Conservation (phyloP, 352 stramenopile genomes). For the Phytophthora cryptogea region DNA sequence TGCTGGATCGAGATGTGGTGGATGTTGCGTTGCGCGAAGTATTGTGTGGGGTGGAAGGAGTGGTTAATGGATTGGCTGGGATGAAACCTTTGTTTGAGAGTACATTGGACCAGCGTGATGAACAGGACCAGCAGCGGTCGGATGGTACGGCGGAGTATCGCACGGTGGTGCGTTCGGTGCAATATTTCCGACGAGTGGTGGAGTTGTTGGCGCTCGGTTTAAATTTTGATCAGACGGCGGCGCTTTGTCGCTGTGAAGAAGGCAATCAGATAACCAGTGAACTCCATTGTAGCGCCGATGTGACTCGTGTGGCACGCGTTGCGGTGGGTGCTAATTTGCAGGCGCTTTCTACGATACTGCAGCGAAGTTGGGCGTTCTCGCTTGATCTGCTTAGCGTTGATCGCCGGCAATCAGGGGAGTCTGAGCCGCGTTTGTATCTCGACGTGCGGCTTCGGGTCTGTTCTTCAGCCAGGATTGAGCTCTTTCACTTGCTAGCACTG, state of each 20-base stretch:
- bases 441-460: constrained; percentile 19
- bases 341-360: constrained; percentile 13
- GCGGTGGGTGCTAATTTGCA: constrained; percentile 27
- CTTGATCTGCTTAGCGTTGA: constrained; percentile 19
- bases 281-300: background rate
- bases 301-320: constrained; percentile 10
- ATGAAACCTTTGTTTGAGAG: constrained; percentile 17
- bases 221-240: constrained; percentile 26
- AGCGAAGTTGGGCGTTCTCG: constrained; percentile 26
- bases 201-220: constrained; percentile 20
- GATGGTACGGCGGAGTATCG: constrained; percentile 29
- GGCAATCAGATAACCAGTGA: background rate
- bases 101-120: constrained; percentile 21
- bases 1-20: constrained; percentile 32
- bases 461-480: constrained; percentile 12
- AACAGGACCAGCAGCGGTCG: constrained; percentile 18
- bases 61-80: background rate
- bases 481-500: constrained; percentile 23
- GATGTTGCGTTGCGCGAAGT: constrained; percentile 20
- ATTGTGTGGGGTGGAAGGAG: constrained; percentile 14
- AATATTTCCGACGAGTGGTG: constrained; percentile 20
- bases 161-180: constrained; percentile 12
- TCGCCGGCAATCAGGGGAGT: constrained; percentile 9
- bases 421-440: constrained; percentile 11
- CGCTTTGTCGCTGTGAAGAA: constrained; percentile 13